Conservation (phyloP, 1,284 basidiomycete genomes). For the Peniophora sp. region DNA sequence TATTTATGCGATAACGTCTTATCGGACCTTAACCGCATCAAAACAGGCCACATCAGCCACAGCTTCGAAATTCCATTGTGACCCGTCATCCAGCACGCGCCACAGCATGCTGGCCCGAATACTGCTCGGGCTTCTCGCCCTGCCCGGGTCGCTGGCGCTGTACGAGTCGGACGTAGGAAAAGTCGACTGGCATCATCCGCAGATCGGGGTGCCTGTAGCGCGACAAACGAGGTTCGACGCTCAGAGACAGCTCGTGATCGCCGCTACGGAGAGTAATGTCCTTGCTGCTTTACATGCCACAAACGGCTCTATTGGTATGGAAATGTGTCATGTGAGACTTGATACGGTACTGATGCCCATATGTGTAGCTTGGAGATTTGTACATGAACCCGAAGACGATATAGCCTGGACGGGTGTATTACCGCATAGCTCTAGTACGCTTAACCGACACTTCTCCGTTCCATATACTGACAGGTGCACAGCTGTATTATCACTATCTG, state of each 20-base stretch:
- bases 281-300: constrained; percentile 69
- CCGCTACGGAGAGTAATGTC: constrained; percentile 72
- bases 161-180: constrained; percentile 74
- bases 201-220: constrained; percentile 71
- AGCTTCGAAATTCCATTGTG: too few species aligned
- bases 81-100: too few species aligned
- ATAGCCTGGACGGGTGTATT: constrained; percentile 42
- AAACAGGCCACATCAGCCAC: too few species aligned
- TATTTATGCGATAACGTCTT: too few species aligned
- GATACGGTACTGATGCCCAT: too few species aligned
- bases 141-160: constrained; percentile 30
- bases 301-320: constrained; percentile 71
- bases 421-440: constrained; percentile 55
- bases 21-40: too few species aligned
- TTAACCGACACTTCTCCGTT: neutral
- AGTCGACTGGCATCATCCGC: constrained; percentile 79
- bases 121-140: constrained; percentile 2
- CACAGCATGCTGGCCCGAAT: neutral
- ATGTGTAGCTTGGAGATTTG: constrained; percentile 71
- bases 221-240: constrained; percentile 21
- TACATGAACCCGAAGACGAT: constrained; percentile 59
- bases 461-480: constrained; percentile 7
- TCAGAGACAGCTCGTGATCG: constrained; percentile 50
- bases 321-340: too few species aligned
- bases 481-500: constrained; percentile 74